Evolutionary conservation across 768 basidiomycete species (phyloP).

Genomic region (Leccinum boreale): DNA sequence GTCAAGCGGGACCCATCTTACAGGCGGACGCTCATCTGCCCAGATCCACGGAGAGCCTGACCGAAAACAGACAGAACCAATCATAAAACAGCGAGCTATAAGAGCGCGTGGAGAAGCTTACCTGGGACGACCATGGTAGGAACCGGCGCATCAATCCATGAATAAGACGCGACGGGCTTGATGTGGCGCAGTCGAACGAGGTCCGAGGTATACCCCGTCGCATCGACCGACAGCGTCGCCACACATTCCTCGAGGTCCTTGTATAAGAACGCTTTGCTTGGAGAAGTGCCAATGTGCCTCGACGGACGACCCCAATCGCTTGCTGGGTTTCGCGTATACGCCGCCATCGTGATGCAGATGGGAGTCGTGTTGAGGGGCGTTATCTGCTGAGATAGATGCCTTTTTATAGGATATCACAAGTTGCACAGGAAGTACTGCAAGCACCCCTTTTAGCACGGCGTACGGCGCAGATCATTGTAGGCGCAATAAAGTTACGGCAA

Average conservation of each 20-base stretch:
- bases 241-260: slow-evolving; percentile 21
- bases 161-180: slow-evolving; percentile 48
- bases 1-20: slow-evolving; percentile 55
- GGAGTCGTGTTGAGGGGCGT: background rate
- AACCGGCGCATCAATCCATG: slow-evolving; percentile 41
- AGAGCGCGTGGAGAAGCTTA: slow-evolving; percentile 12
- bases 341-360: slow-evolving; percentile 16
- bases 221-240: slow-evolving; percentile 14
- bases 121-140: slow-evolving; percentile 56
- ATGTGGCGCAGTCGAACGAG: slow-evolving; percentile 37
- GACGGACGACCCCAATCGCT: background rate
- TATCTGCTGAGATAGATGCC: background rate
- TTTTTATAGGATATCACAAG: background rate
- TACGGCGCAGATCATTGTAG: slow-evolving; percentile 10
- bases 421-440: background rate
- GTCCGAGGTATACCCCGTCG: slow-evolving; percentile 10
- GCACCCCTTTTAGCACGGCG: background rate
- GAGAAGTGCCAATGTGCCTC: background rate
- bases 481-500: background rate
- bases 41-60: slow-evolving; percentile 53
- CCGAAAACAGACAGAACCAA: background rate
- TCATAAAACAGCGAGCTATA: background rate
- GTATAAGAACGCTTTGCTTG: slow-evolving; percentile 14
- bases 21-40: slow-evolving; percentile 44
- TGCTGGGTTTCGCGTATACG: slow-evolving; percentile 5